phyloP scores from a whole-genome alignment of 1,139 yeast genomes.

The Candida labiduridarum region DNA sequence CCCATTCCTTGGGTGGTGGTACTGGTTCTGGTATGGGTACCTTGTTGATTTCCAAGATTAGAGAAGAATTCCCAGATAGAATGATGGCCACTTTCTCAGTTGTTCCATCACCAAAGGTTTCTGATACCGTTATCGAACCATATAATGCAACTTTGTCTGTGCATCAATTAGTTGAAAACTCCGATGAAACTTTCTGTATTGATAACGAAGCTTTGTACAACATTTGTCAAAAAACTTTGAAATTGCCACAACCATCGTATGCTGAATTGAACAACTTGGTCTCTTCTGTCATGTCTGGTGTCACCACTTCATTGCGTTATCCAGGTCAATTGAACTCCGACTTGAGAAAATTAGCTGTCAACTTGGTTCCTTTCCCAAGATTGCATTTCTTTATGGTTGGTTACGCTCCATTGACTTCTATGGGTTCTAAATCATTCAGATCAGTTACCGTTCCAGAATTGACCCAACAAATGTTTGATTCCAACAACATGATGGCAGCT shows the following conservation, averaged over 20 bases:
- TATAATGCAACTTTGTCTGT: slow-evolving; percentile 92
- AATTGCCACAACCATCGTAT: slow-evolving; percentile 76
- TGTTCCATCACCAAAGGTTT: slow-evolving; percentile 86
- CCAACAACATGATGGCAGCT: slow-evolving; percentile 95
- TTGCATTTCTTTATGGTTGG: slow-evolving; percentile 95
- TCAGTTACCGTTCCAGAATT: slow-evolving; percentile 86
- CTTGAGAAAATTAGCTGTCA: slow-evolving; percentile 87
- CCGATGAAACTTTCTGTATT: slow-evolving; percentile 92
- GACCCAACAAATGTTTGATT: slow-evolving; percentile 90
- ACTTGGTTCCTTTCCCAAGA: slow-evolving; percentile 93
- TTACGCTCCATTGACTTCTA: slow-evolving; percentile 85
- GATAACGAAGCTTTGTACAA: slow-evolving; percentile 92
- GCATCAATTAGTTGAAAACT: slow-evolving; percentile 85
- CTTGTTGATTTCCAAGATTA: slow-evolving; percentile 71
- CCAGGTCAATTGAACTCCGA: slow-evolving; percentile 95
- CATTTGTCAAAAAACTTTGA: slow-evolving; percentile 83
- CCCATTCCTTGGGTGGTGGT: slow-evolving; percentile 96
- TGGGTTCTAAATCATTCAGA: slow-evolving; percentile 79
- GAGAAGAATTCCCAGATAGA: slow-evolving; percentile 91
- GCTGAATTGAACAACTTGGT: slow-evolving; percentile 78
- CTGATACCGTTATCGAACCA: slow-evolving; percentile 93
- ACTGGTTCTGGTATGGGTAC: slow-evolving; percentile 98
- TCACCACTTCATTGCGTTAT: slow-evolving; percentile 83
- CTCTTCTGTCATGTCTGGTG: slow-evolving; percentile 92
- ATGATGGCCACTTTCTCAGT: slow-evolving; percentile 96